A percentile compares a stretch with the other conserved stretches of the same genome.
phyloP scores from a whole-genome alignment of 2,329 filamentous ascomycete species.

The Orbilia ellipsospora region DNA sequence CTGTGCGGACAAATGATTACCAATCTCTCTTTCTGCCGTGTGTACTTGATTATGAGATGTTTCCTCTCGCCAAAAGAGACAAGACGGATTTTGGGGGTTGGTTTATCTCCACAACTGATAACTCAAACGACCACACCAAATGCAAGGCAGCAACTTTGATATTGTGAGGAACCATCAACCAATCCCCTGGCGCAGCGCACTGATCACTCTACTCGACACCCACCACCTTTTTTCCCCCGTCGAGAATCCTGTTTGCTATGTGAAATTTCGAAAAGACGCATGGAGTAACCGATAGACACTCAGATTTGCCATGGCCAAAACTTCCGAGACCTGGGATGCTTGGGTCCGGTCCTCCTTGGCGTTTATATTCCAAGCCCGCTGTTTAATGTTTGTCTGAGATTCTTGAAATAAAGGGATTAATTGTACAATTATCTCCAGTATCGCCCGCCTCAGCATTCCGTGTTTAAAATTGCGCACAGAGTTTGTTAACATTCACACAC shows the following conservation, averaged over 20 bases:
- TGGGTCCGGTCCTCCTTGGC: too few species aligned
- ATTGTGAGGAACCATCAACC: constrained; percentile 3
- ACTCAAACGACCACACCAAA: not conserved
- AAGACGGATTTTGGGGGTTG: not conserved
- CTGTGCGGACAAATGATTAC: constrained; percentile 30
- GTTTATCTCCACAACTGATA: too few species aligned
- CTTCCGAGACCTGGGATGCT: constrained; percentile 18
- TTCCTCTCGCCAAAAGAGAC: not conserved
- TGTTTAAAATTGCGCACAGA: too few species aligned
- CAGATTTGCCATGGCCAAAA: constrained; percentile 21
- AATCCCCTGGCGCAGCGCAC: constrained; percentile 44
- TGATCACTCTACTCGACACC: constrained; percentile 22
- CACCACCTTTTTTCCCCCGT: constrained; percentile 4
- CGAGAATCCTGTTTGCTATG: constrained; percentile 8
- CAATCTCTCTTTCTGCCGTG: constrained; percentile 39
- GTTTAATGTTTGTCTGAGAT: constrained; percentile 4
- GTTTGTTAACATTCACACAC: too few species aligned
- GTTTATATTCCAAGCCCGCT: too few species aligned
- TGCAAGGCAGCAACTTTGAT: constrained; percentile 21
- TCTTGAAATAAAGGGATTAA: constrained; percentile 3
- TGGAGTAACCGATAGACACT: constrained; percentile 26
- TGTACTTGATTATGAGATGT: constrained; percentile 43
- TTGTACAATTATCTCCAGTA: too few species aligned
- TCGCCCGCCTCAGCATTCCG: too few species aligned
- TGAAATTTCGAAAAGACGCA: constrained; percentile 9